Evolutionary conservation across 192 early-diverging fungal species (phyloP), one percentile per base, ranked within the genome.

Genomic region (Podila epigama): DNA sequence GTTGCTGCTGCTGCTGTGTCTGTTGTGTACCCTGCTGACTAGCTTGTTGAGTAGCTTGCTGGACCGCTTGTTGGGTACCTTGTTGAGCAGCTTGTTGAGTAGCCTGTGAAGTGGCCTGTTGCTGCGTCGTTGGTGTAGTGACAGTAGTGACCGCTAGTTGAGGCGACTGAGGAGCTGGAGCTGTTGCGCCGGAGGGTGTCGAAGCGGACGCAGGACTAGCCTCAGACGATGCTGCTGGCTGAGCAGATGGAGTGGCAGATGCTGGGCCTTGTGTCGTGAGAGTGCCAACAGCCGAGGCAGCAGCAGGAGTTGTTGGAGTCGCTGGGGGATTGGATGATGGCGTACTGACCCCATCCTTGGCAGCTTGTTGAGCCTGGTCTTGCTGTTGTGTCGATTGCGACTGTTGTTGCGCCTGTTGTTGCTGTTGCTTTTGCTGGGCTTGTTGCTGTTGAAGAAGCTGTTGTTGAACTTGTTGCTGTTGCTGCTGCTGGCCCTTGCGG

Each of bases 401-500:
- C 40, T 78, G 54, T 32, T 42, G 44, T 48, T 81, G 65, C 1
- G 75, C 28, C 34, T 42, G 51, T 33, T 62, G 56, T 27, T 22
- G 64, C 58, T 34, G 58, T 42, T 29, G 64, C 22, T 33, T 75
- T 51, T 39, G 83, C 29, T 22, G 64, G 52, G 31, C 78, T 68
- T 53, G 60, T 60, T 36, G 36, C 60, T 59, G 13, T 65, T 70
- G 32, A 59, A 16, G 54, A 59, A 16, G 10, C 40, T 51, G 48
- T 28, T 69, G 68, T 34, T 71, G 69, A 2, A 52, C 60, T 32
- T 64, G 61, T 18, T 71, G 69, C 25, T 71, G 69, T n/a, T 54
- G 52, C 35, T 50, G 60, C 29, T 77, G 73, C 61, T 77, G 73
- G 8, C 79, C 73, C 53, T 84, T 91, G 54, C 94, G 92, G 39